A percentile compares a stretch with the other conserved stretches of the same genome.
Evolutionary conservation across 495 filamentous ascomycete genomes (phyloP).

Genomic region (Trypethelium eluteriae): DNA sequence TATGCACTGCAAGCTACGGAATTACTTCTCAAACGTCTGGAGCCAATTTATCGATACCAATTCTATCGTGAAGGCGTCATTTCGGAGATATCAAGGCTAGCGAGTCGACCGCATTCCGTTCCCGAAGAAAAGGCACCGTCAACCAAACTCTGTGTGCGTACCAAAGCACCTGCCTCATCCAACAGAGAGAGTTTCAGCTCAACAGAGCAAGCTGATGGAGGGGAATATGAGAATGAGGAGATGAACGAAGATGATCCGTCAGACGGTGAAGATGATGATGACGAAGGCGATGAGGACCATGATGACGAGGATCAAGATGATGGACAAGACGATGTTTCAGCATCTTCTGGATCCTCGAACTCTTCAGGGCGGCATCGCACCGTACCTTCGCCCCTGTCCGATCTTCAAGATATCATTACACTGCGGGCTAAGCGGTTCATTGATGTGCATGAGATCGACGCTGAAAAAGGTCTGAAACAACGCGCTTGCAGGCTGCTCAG

Average conservation of each 20-base stretch:
- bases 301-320: slow-evolving; percentile 53
- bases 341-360: slow-evolving; percentile 49
- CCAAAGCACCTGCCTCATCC: not conserved
- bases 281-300: slow-evolving; percentile 52
- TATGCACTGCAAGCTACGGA: slow-evolving; percentile 83
- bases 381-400: slow-evolving; percentile 47
- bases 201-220: slow-evolving; percentile 41
- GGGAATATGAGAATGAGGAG: slow-evolving; percentile 44
- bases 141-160: not conserved
- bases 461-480: slow-evolving; percentile 58
- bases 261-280: slow-evolving; percentile 52
- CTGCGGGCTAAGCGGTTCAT: slow-evolving; percentile 72
- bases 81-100: slow-evolving; percentile 75
- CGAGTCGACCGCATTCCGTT: slow-evolving; percentile 41
- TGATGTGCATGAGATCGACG: slow-evolving; percentile 69
- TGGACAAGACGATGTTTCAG: slow-evolving; percentile 44
- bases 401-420: slow-evolving; percentile 65
- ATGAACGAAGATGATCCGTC: slow-evolving; percentile 45
- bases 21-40: slow-evolving; percentile 72
- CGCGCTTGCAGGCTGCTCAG: slow-evolving; percentile 69
- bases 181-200: slow-evolving; percentile 21
- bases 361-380: slow-evolving; percentile 42
- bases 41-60: slow-evolving; percentile 85
- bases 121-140: slow-evolving; percentile 7
- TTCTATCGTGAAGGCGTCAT: slow-evolving; percentile 98